Evolutionary conservation across 139 green algal species (phyloP), one percentile per base, ranked within the genome.

Genomic region (Astrephomene gubernaculifera): DNA sequence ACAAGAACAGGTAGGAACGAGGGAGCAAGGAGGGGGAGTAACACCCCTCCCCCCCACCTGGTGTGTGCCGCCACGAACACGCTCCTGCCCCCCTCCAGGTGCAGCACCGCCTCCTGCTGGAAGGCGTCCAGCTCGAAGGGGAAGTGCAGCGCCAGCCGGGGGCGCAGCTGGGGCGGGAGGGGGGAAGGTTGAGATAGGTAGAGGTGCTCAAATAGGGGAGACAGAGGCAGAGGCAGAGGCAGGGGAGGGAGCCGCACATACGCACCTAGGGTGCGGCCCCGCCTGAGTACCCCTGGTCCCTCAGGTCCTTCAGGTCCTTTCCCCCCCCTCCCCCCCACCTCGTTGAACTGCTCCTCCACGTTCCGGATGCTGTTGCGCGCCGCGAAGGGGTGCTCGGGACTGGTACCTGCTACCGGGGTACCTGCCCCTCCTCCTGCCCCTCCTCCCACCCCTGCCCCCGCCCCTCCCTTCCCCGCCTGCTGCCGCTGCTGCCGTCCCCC

Each of bases 81-180:
- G 43, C 64, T 83, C 29, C 68, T 44, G 2, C 83, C 83, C 19
- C 12, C 83, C 83, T 88, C 64, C 72, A 84, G 33, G 74, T 79
- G 83, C 61, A 84, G 44, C 69, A 93, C 63, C 25, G 87, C 87
- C 81, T 93, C 96, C 86, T 99, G 98, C 87, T 99, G 97, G 69
- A 99, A 99, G 1, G 68, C 83, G 87, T 99, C 97, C 45, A 99
- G 93, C 91, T 97, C 93, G 80, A 98, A 98, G 41, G 96, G 95
- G 78, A 93, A 98, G 22, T 89, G 60, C 60, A 94, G 74, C 14
- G 95, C 94, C 45, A 94, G 86, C 35, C 69, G 39, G 44, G 44
- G 68, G 21, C 71, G 79, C 29, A 90, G 81, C 78, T 71, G 69
- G 14, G 82, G 60, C 29, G 68, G 49, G 39, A n/a, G 21, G 27